Percentiles rank a stretch among this genome's conserved stretches.
phyloP scores from a whole-genome alignment of 2,329 filamentous ascomycete species.

The Atkinsonella hypoxylon region DNA sequence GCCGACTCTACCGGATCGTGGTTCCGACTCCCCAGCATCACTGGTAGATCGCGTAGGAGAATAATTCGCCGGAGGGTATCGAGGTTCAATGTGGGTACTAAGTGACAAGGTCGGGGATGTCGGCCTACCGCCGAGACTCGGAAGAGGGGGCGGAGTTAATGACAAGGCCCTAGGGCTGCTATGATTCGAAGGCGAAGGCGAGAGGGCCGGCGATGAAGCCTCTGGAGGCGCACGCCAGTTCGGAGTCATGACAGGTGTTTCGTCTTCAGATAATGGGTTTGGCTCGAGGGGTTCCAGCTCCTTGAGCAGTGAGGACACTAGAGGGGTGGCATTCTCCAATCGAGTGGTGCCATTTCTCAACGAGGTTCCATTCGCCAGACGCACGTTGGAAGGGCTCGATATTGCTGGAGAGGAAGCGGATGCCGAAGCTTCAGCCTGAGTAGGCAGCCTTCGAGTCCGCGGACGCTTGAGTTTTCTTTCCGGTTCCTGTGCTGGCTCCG shows the following conservation, averaged over 20 bases:
- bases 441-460: constrained; percentile 56
- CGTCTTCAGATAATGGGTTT: constrained; percentile 46
- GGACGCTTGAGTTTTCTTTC: constrained; percentile 82
- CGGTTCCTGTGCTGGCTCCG: constrained; percentile 55
- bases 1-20: constrained; percentile 15
- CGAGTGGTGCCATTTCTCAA: constrained; percentile 13
- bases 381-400: constrained; percentile 16
- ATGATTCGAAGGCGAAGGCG: constrained; percentile 50
- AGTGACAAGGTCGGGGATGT: constrained; percentile 54
- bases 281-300: constrained; percentile 80
- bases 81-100: constrained; percentile 60
- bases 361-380: constrained; percentile 10
- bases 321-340: constrained; percentile 51
- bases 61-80: constrained; percentile 64
- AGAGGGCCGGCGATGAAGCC: constrained; percentile 50
- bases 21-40: constrained; percentile 35
- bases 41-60: constrained; percentile 42
- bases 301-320: constrained; percentile 75
- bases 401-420: constrained; percentile 23
- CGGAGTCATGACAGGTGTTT: constrained; percentile 20
- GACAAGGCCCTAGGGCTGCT: constrained; percentile 57
- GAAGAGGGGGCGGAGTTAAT: constrained; percentile 56
- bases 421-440: constrained; percentile 33
- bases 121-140: constrained; percentile 39
- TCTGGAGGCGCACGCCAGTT: constrained; percentile 21